Base-by-base conservation (phyloP, 2,329 filamentous ascomycete genomes). In the Paecilomyces formosus region DNA sequence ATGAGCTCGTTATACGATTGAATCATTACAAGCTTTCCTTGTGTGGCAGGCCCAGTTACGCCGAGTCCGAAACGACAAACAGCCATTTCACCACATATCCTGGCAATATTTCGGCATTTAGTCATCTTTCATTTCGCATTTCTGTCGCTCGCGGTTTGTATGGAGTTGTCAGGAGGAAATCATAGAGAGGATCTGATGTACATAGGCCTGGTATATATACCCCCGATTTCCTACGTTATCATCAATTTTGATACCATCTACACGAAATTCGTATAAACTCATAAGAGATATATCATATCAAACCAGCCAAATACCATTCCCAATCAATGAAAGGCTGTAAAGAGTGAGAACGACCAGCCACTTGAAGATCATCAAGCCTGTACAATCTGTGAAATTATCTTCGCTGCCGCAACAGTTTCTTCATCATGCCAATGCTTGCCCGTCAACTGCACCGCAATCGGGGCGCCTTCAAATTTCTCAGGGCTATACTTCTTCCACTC, bases 371-470 rank as follows among this genome's bases (percentile, higher is more conserved):
- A 1, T 52, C 21, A 52, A 24, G 50, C 24, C 0, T 21, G 24
- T 4, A 56, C 55, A 30, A 56, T 50, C 24, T 56, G 39, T 13
- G 55, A 28, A 12, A 56, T 51, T 22, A 58, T 21, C 55, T 64
- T 68, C 3, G 68, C 69, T 1, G 70, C 70, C 18, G 71, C 72
- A 49, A 74, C 49, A 0, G 69, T 71, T 65, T 79, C 82, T 64
- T 85, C 82, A 59, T 85, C 82, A 55, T 82, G 78, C n/a, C 80
- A 75, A 54, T 74, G 76, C 3, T 76, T 71, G 1, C 79, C 79
- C 2, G 82, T 70, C 33, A 84, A 70, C 65, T 85, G 82, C 18
- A 85, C 61, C 0, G 76, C 77, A 9, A 85, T 74, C 0, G 82
- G 81, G 6, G 80, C 70, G 0, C 70, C 71, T 33, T 75, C 69